Evolutionary conservation across 176 grass and related monocot species (phyloP).

Genomic region (barley (Hordeum vulgare)): MorexV3_pseudomolecules_assembly NC_058519.1:541285505-541286004

Average conservation of each 20-base stretch:
- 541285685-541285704: background rate
- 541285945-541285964: too few species aligned
- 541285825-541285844: constrained; percentile 93
- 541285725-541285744: background rate
- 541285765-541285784: background rate
- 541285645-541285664: background rate
- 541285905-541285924: too few species aligned
- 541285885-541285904: too few species aligned
- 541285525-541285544: background rate
- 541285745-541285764: background rate
- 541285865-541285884: too few species aligned
- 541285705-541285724: constrained; percentile 4
- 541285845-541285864: constrained; percentile 95
- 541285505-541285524: background rate
- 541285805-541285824: constrained; percentile 60
- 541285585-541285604: background rate
- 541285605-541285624: background rate
- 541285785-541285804: background rate
- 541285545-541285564: background rate
- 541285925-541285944: too few species aligned
- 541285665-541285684: background rate
- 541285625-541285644: background rate
- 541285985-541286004: too few species aligned
- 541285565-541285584: background rate
- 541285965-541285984: too few species aligned